Evolutionary conservation across 257 asterid species (phyloP).

Genomic region (Gentiana straminea): DNA sequence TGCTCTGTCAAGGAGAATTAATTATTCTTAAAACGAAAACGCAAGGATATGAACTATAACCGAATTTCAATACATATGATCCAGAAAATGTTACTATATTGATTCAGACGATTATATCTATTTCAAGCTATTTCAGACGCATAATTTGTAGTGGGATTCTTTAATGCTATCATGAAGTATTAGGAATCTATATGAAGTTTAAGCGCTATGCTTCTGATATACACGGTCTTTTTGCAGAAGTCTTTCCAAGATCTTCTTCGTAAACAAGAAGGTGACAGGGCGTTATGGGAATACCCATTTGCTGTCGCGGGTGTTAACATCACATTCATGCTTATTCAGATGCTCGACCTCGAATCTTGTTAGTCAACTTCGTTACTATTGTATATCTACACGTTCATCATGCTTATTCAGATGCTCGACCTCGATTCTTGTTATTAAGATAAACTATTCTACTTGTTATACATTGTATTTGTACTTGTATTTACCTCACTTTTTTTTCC

Average conservation of each 20-base stretch:
- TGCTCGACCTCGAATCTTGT: constrained; percentile 99
- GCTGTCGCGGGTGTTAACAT: constrained; percentile 99
- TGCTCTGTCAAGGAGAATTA: no score
- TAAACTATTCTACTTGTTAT: no score
- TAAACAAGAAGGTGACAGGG: constrained; percentile 92
- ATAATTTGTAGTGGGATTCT: no score
- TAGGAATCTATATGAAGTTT: no score
- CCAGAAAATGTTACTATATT: no score
- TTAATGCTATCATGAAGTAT: no score
- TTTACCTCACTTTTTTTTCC: background rate
- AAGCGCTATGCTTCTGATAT: constrained; percentile 11
- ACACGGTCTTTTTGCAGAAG: constrained; percentile 38
- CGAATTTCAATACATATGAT: no score
- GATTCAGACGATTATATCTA: no score
- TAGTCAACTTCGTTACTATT: constrained; percentile 1
- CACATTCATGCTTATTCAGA: constrained; percentile 98
- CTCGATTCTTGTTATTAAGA: constrained; percentile 69
- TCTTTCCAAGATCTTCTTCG: constrained; percentile 95
- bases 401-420: constrained; percentile 99
- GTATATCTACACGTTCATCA: constrained; percentile 13
- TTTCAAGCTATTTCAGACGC: no score
- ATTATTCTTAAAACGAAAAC: no score
- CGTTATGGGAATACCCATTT: constrained; percentile 97
- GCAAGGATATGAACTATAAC: no score
- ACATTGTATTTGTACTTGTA: no score